Evolutionary conservation across 106 monocot species (phyloP).

Genomic region (Phalaenopsis aphrodite): DNA sequence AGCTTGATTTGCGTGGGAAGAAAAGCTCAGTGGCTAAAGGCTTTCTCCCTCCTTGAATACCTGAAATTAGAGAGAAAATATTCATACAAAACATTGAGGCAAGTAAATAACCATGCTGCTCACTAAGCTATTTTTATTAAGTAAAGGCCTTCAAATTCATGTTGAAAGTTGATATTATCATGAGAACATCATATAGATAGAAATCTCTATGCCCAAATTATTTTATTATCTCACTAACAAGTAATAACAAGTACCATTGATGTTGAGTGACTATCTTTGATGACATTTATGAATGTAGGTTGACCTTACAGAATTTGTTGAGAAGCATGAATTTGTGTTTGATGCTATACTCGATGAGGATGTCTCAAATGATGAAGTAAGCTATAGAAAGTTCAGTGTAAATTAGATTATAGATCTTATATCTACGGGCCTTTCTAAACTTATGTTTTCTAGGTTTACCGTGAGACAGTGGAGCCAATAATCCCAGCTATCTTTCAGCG

Average conservation of each 20-base stretch:
- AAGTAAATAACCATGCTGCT: neutral
- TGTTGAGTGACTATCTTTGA: neutral
- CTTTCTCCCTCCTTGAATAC: neutral
- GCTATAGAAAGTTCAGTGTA: neutral
- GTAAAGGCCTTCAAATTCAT: neutral
- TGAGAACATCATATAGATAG: neutral
- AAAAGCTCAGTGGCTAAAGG: neutral
- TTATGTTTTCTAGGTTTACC: constrained; percentile 52
- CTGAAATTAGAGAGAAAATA: neutral
- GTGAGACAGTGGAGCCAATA: constrained; percentile 73
- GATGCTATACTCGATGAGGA: constrained; percentile 26
- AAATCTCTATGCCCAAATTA: neutral
- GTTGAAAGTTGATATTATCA: neutral
- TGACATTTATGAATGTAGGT: constrained; percentile 34
- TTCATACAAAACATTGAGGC: neutral
- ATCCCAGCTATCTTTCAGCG: constrained; percentile 68
- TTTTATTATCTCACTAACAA: constrained; percentile 1
- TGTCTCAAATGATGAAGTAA: constrained; percentile 21
- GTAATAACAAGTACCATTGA: neutral
- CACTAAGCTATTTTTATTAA: neutral
- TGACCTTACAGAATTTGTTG: constrained; percentile 94
- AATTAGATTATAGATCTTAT: neutral
- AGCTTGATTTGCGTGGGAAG: neutral
- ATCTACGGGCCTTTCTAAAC: neutral
- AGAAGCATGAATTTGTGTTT: constrained; percentile 91